Evolutionary conservation across 2,329 filamentous ascomycete genomes (phyloP).

Genomic region (Diaporthe batatas): DNA sequence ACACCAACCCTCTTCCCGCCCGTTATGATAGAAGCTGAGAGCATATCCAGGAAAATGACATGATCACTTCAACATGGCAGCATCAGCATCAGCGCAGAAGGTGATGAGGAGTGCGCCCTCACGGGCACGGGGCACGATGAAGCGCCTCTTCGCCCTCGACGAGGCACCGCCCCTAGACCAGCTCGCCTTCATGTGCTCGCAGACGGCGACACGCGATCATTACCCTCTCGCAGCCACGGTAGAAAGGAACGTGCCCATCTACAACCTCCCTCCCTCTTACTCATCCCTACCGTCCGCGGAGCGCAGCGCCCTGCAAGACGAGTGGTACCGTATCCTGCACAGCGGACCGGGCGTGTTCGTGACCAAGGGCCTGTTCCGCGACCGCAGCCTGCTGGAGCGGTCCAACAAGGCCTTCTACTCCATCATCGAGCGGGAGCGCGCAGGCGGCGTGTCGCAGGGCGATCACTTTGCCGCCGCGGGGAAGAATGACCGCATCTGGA

Average conservation of each 20-base stretch:
- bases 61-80: constrained; percentile 24
- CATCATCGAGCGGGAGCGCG: constrained; percentile 62
- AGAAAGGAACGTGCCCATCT: constrained; percentile 67
- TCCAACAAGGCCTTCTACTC: constrained; percentile 61
- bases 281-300: constrained; percentile 46
- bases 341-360: constrained; percentile 71
- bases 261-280: constrained; percentile 58
- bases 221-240: constrained; percentile 64
- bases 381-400: constrained; percentile 56
- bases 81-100: constrained; percentile 10
- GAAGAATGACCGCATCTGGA: constrained; percentile 74
- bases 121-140: neutral
- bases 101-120: neutral
- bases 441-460: constrained; percentile 56
- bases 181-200: constrained; percentile 60
- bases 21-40: neutral
- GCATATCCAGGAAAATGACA: neutral
- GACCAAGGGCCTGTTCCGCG: constrained; percentile 65
- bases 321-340: constrained; percentile 70
- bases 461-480: constrained; percentile 72
- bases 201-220: constrained; percentile 50
- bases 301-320: constrained; percentile 64
- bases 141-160: constrained; percentile 46
- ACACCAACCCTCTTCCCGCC: neutral
- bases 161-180: constrained; percentile 55